phyloP scores from a whole-genome alignment of 208 protist species.

The Phytomonas serpens region DNA sequence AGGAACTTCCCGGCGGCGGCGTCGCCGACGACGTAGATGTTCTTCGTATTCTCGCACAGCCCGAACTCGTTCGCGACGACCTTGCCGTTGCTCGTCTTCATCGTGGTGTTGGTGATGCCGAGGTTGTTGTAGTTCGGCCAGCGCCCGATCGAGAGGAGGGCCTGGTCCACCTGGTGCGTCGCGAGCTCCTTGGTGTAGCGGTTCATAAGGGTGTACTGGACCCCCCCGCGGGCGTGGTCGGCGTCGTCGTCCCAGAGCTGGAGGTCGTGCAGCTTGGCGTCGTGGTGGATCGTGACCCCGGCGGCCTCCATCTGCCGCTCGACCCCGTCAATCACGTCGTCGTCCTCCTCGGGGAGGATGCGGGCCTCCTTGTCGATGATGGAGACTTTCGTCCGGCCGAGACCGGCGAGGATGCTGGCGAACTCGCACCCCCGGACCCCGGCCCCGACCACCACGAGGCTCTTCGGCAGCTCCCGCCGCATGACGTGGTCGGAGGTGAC shows the following conservation, averaged over 20 bases:
- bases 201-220: slow-evolving; percentile 76
- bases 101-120: slow-evolving; percentile 45
- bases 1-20: slow-evolving; percentile 31
- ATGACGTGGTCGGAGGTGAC: slow-evolving; percentile 73
- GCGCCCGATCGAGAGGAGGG: slow-evolving; percentile 56
- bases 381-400: slow-evolving; percentile 66
- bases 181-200: slow-evolving; percentile 33
- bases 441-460: slow-evolving; percentile 66
- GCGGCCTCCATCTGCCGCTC: slow-evolving; percentile 27
- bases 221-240: slow-evolving; percentile 21
- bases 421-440: slow-evolving; percentile 76
- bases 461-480: slow-evolving; percentile 48
- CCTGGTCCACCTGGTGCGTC: slow-evolving; percentile 64
- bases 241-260: slow-evolving; percentile 43
- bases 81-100: slow-evolving; percentile 26
- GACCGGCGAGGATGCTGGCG: slow-evolving; percentile 50
- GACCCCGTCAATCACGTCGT: slow-evolving; percentile 42
- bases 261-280: slow-evolving; percentile 65
- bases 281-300: slow-evolving; percentile 62
- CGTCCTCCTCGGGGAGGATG: slow-evolving; percentile 65
- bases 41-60: slow-evolving; percentile 24
- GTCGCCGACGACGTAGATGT: slow-evolving; percentile 72
- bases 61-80: slow-evolving; percentile 46
- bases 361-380: slow-evolving; percentile 58
- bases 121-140: slow-evolving; percentile 51